phyloP scores from a whole-genome alignment of 257 asterid genomes.

The Craterostigma plantagineum region DNA sequence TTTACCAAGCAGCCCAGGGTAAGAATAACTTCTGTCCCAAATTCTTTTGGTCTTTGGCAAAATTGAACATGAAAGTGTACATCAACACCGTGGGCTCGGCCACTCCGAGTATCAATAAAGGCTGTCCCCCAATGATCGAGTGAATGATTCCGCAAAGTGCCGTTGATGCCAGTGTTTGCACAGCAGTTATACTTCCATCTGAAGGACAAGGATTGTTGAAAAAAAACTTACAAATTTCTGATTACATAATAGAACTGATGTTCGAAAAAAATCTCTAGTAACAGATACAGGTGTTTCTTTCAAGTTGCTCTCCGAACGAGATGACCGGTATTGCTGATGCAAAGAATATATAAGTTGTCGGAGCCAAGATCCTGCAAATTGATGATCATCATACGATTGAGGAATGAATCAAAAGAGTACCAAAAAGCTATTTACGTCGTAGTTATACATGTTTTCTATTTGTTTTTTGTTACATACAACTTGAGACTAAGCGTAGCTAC shows the following conservation, averaged over 20 bases:
- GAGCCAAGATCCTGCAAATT: slow-evolving; percentile 74
- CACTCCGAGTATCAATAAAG: slow-evolving; percentile 72
- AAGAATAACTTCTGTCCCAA: slow-evolving; percentile 70
- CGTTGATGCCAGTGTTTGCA: slow-evolving; percentile 79
- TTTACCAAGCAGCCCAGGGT: slow-evolving; percentile 88
- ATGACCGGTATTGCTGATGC: slow-evolving; percentile 97
- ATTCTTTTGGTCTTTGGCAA: slow-evolving; percentile 59
- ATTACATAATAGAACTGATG: not conserved
- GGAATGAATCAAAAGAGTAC: too few species aligned
- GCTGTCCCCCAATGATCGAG: slow-evolving; percentile 93
- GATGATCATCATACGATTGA: too few species aligned
- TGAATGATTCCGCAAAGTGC: slow-evolving; percentile 82
- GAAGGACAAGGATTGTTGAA: slow-evolving; percentile 7
- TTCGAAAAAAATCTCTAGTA: not conserved
- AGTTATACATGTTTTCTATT: too few species aligned
- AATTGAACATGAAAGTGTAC: slow-evolving; percentile 93
- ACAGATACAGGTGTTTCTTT: slow-evolving; percentile 51
- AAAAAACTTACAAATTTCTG: not conserved
- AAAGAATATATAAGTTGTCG: slow-evolving; percentile 91
- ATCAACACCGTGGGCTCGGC: slow-evolving; percentile 95
- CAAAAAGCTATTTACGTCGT: too few species aligned
- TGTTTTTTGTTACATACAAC: too few species aligned
- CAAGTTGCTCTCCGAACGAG: slow-evolving; percentile 90
- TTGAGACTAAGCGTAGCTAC: too few species aligned
- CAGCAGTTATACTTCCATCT: slow-evolving; percentile 88